Base-by-base conservation (phyloP, 2,329 filamentous ascomycete species). In the Fusarium napiforme region DNA sequence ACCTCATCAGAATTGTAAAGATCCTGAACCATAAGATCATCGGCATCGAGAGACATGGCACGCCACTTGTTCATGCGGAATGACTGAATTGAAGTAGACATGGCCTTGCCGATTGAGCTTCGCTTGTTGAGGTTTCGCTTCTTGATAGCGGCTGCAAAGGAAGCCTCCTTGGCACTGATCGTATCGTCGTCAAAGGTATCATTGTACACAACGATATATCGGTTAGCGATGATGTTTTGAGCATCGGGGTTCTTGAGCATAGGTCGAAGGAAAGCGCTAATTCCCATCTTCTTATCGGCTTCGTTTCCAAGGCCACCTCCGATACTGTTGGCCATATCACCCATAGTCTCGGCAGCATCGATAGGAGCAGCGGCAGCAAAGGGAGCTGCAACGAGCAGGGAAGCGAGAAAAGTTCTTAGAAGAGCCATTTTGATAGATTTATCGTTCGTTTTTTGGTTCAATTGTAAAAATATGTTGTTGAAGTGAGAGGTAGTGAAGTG, bases 161-260 rank as follows among this genome's bases (percentile, higher is more conserved):
- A 83, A 37, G 83, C 80, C 77, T 88, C 82, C 79, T 89, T 87
- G 55, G 84, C 81, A 42, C 82, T 80, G 75, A 91, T 86, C 42
- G 82, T 82, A 21, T 84, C 84, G 28, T 85, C 82, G 69, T 82
- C 83, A 73, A 85, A 86, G 62, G 85, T 86, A 72, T 83, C 84
- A 79, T 91, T 89, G 84, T 91, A 92, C 65, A 92, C 89, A 61
- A 92, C 89, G 70, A 92, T 91, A 81, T 90, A 92, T 55, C 85
- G 83, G 82, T 88, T 86, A 40, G 87, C 82, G 53, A 91, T 85
- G 66, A 87, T 80, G 75, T 89, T 82, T 15, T 73, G 73, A 61
- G 84, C 85, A 37, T 84, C 80, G 5, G 84, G 79, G 78, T 90
- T 91, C 75, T 81, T 80, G 75, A 91, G 80, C 73, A 86, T 72